phyloP scores from a whole-genome alignment of 257 asterid species.

The Plantago major region DNA sequence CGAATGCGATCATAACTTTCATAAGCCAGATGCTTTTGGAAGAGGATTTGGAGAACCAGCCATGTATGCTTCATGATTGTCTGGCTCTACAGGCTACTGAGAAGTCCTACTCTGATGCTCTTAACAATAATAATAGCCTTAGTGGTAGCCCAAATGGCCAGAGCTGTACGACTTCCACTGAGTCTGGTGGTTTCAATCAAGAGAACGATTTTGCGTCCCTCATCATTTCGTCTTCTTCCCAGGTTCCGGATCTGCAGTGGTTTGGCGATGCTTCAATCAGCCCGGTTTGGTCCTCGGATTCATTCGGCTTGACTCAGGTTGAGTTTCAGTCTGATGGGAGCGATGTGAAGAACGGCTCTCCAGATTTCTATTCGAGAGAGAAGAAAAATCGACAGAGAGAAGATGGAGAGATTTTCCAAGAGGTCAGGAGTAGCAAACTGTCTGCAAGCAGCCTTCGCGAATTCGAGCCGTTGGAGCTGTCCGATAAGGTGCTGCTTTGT shows the following conservation, averaged over 20 bases:
- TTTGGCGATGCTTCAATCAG: not conserved
- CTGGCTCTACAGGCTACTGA: slow-evolving; percentile 75
- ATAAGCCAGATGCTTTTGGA: slow-evolving; percentile 69
- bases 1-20: slow-evolving; percentile 49
- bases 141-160: slow-evolving; percentile 5
- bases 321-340: not conserved
- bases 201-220: slow-evolving; percentile 17
- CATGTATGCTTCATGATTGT: slow-evolving; percentile 64
- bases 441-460: slow-evolving; percentile 25
- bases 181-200: slow-evolving; percentile 7
- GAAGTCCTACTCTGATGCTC: slow-evolving; percentile 61
- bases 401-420: slow-evolving; percentile 18
- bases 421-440: slow-evolving; percentile 28
- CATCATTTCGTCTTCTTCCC: slow-evolving; percentile 4
- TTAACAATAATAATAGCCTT: slow-evolving; percentile 24
- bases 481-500: slow-evolving; percentile 44
- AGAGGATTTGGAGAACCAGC: slow-evolving; percentile 58
- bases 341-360: not conserved
- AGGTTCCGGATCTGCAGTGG: slow-evolving; percentile 4
- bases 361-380: not conserved
- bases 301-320: not conserved
- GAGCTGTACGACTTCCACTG: slow-evolving; percentile 20
- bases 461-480: slow-evolving; percentile 35
- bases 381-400: slow-evolving; percentile 36
- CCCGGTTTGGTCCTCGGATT: not conserved